Evolutionary conservation across 345 rosid species (phyloP), one percentile per base, ranked within the genome.

Genomic region (Gossypioides kirkii): DNA sequence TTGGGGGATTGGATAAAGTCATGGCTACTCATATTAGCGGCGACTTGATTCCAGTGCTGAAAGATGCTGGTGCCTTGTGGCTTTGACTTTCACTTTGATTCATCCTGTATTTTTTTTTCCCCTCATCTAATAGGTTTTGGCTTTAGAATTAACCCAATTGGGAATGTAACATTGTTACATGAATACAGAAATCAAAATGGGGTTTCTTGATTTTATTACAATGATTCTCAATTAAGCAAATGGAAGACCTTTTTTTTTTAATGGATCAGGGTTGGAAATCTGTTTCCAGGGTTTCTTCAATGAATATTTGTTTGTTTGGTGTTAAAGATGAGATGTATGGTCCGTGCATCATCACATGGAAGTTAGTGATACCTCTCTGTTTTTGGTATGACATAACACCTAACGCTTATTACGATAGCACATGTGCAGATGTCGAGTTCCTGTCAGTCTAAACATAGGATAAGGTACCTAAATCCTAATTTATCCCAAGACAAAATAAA

Each of bases 31-130:
- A 94, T 86, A 94, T 94, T 12, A 82, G 86, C 22, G 98, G 98
- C 23, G 98, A 94, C 61, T 76, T 92, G 80, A 76, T 89, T 46
- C 98, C 98, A 49, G 73, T 83, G 41, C 79, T 95, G 61, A 90
- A 90, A 85, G 81, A 92, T 79, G 98, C 99, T n/a, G 95, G 97
- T 1, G 99, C 97, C 58, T 80, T 95, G 74, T 95, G 99, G 98
- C 61, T 55, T 55, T 55, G 61, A 55, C 61, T 55, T 55, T 55
- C 28, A 55, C 96, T 95, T 81, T 92, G 83, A 87, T 77, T 72
- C 4, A 32, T 28, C 14, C 23, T 7, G n/a, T 36, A 17, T 28
- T 58, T 0, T 14, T 14, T 17, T 8, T 70, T 3, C 10, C 4
- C 7, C 38, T 6, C 38, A 0, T 6, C 7, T 32, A 32, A 4